phyloP scores from a whole-genome alignment of 345 rosid genomes.

The Rhizophora apiculata region DNA sequence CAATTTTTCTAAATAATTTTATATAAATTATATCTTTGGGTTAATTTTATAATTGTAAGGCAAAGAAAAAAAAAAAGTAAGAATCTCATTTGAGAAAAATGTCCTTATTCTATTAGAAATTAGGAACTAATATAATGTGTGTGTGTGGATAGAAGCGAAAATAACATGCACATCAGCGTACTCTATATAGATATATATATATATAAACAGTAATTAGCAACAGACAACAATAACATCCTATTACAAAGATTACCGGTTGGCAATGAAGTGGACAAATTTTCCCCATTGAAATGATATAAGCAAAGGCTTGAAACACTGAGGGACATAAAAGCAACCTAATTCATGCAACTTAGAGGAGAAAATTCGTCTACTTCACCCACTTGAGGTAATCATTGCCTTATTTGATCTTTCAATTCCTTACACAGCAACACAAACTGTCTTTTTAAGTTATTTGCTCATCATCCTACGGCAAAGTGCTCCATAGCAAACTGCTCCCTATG shows the following conservation, averaged over 20 bases:
- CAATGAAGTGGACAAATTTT: constrained; percentile 70
- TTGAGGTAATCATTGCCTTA: constrained; percentile 16
- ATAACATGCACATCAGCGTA: not conserved
- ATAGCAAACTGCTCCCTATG: constrained; percentile 58
- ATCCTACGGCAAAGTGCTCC: constrained; percentile 49
- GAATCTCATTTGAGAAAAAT: no score
- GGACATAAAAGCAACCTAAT: not conserved
- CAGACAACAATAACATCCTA: not conserved
- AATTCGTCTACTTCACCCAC: constrained; percentile 66
- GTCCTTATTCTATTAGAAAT: no score
- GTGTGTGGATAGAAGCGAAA: not conserved
- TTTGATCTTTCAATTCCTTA: constrained; percentile 13
- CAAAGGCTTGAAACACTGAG: not conserved
- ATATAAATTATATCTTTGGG: no score
- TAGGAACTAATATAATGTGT: no score
- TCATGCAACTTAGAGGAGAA: constrained; percentile 29
- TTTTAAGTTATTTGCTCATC: constrained; percentile 20
- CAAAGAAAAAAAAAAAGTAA: no score
- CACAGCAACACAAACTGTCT: not conserved
- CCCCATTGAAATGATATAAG: constrained; percentile 20
- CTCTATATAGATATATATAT: no score
- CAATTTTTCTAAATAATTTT: no score
- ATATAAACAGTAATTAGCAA: not conserved
- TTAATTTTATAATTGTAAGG: no score
- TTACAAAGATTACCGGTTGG: constrained; percentile 26